Percentiles rank a stretch among this genome's conserved stretches.
These are phyloP conservation scores for Colletotrichum sp. DNA, from an alignment of 2,329 filamentous ascomycete genomes.

Conservation along the genomic window DNA sequence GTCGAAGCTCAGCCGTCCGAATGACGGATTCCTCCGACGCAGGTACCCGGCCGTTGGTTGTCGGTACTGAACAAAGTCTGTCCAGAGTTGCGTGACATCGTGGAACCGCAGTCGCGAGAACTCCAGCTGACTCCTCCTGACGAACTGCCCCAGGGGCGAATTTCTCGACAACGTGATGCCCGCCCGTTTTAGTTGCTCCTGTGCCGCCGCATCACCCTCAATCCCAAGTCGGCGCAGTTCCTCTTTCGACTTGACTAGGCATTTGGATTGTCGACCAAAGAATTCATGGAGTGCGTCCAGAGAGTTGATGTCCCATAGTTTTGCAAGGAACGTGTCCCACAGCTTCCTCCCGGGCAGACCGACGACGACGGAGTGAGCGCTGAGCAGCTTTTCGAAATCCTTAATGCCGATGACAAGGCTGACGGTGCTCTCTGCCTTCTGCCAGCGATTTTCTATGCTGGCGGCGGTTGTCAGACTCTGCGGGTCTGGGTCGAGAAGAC, in stretches of 20 bases:
- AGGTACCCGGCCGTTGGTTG: conserved; percentile 73
- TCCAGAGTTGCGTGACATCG: conserved; percentile 81
- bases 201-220: conserved; percentile 44
- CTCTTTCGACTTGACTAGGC: conserved; percentile 68
- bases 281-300: conserved; percentile 82
- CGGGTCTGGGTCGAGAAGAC: conserved; percentile 61
- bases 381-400: conserved; percentile 65
- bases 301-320: conserved; percentile 84
- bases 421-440: conserved; percentile 53
- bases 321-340: conserved; percentile 85
- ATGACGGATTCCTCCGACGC: conserved; percentile 65
- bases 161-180: conserved; percentile 70
- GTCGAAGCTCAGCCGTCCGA: conserved; percentile 64
- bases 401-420: conserved; percentile 59
- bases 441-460: conserved; percentile 44
- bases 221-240: conserved; percentile 61
- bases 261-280: conserved; percentile 63
- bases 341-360: conserved; percentile 77
- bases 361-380: conserved; percentile 54
- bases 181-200: conserved; percentile 34
- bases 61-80: conserved; percentile 80
- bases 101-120: conserved; percentile 82
- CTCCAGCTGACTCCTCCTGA: conserved; percentile 79
- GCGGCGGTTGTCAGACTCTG: conserved; percentile 31
- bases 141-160: conserved; percentile 82